Conservation (phyloP, 1,284 basidiomycete species). For the Neonothopanus nambi region DNA sequence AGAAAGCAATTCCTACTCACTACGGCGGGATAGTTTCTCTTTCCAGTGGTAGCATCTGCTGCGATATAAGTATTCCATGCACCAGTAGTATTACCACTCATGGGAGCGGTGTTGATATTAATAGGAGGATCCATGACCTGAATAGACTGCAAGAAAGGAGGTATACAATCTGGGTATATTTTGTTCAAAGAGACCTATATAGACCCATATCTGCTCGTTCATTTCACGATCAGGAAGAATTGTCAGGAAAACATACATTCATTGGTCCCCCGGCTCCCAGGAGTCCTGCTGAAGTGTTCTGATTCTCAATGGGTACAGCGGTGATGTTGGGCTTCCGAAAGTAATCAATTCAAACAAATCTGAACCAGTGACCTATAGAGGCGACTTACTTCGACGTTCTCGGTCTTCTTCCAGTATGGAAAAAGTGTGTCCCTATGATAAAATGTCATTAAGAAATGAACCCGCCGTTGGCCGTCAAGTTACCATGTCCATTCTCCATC, state of each 20-base stretch:
- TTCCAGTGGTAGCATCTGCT: constrained; percentile 3
- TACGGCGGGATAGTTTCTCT: constrained; percentile 4
- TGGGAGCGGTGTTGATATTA: constrained; percentile 2
- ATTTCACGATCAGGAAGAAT: neutral
- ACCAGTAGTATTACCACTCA: constrained; percentile 3
- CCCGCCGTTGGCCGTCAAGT: neutral
- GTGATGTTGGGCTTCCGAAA: neutral
- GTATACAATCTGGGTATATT: neutral
- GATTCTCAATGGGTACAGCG: neutral
- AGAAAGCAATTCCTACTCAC: neutral
- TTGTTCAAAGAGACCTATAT: neutral
- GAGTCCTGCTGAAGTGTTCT: neutral
- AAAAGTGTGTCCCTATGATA: neutral
- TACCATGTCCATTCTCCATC: neutral
- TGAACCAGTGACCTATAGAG: neutral
- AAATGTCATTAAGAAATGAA: too few species aligned
- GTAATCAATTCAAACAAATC: neutral
- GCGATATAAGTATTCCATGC: constrained; percentile 2
- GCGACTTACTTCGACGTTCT: neutral
- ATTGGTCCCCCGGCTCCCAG: neutral
- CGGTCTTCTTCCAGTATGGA: neutral
- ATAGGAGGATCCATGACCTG: neutral
- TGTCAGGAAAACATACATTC: neutral
- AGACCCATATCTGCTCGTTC: neutral
- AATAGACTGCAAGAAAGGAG: neutral